phyloP scores from a whole-genome alignment of 164 flowering plant species.

The Vitis vinifera region ASM3070453v1 NC_081810.1:7778001-7778500 shows the following conservation, averaged over 20 bases:
- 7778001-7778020: constrained; percentile 85
- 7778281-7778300: constrained; percentile 92
- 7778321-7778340: constrained; percentile 71
- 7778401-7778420: constrained; percentile 44
- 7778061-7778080: constrained; percentile 72
- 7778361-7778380: constrained; percentile 61
- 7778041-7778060: constrained; percentile 79
- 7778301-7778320: constrained; percentile 77
- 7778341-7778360: constrained; percentile 89
- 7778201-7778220: constrained; percentile 42
- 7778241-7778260: constrained; percentile 95
- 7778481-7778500: constrained; percentile 70
- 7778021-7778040: constrained; percentile 95
- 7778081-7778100: constrained; percentile 48
- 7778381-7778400: constrained; percentile 55
- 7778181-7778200: constrained; percentile 72
- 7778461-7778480: constrained; percentile 79
- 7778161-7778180: constrained; percentile 59
- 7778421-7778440: constrained; percentile 65
- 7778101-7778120: constrained; percentile 64
- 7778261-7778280: constrained; percentile 81
- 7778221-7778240: constrained; percentile 81
- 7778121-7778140: constrained; percentile 50
- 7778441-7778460: constrained; percentile 87
- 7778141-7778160: constrained; percentile 73